Evolutionary conservation across 2,329 filamentous ascomycete species (phyloP).

Genomic region (Fusarium coicis): DNA sequence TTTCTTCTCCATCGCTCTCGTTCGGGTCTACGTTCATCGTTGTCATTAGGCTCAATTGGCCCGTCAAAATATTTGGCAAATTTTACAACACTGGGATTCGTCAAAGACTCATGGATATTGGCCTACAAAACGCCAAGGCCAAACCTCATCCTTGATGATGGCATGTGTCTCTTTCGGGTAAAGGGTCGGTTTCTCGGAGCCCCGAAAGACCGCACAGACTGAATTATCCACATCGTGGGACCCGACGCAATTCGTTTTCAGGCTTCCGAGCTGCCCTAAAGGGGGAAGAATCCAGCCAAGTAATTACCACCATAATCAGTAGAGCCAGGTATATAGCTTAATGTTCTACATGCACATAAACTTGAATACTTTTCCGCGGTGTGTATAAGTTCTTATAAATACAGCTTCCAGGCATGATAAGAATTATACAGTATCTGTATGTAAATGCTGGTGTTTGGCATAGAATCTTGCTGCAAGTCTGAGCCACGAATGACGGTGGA

Average conservation of each 20-base stretch:
- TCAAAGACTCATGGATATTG: background rate
- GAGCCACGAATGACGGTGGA: no score
- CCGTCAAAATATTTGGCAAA: background rate
- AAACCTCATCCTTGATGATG: background rate
- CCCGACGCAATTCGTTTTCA: background rate
- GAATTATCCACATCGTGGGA: background rate
- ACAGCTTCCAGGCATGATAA: fast-evolving
- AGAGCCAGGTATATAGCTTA: fast-evolving
- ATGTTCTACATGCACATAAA: no score
- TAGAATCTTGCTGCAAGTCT: no score
- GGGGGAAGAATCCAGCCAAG: fast-evolving
- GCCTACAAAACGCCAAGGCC: background rate
- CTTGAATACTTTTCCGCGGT: no score
- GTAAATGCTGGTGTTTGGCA: no score
- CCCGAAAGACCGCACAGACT: background rate
- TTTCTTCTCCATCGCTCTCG: constrained; percentile 4
- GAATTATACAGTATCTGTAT: background rate
- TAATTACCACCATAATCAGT: background rate
- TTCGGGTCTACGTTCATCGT: background rate
- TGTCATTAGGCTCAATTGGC: background rate
- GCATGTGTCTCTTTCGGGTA: background rate
- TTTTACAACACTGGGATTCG: background rate
- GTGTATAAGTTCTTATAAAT: fast-evolving
- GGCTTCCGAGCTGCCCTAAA: background rate
- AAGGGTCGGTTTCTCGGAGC: background rate